A percentile compares a stretch with the other conserved stretches of the same genome.
Conservation (phyloP, 768 basidiomycete species). For the Panus rudis region DNA sequence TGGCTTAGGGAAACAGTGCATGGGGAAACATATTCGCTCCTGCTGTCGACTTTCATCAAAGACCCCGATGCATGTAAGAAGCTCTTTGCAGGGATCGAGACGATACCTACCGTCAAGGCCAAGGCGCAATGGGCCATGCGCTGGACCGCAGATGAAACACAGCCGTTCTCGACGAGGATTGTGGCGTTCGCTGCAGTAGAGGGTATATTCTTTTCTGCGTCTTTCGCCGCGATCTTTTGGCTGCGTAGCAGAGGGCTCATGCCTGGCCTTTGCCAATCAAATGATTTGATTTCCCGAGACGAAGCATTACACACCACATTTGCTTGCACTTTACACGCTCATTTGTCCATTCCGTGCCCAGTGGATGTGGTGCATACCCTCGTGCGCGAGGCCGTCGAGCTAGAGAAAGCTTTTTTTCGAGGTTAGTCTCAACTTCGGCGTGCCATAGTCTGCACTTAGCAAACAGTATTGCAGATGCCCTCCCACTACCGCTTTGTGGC, state of each 20-base stretch:
- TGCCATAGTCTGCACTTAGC: too few relatives aligned
- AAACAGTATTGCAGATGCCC: conserved; percentile 31
- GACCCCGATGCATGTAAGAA: conserved; percentile 35
- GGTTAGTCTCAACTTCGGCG: too few relatives aligned
- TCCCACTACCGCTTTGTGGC: conserved; percentile 41
- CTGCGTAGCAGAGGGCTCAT: conserved; percentile 49
- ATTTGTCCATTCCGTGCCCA: conserved; percentile 35
- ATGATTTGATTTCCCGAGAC: conserved; percentile 51
- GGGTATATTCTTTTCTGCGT: conserved; percentile 49
- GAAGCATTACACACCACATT: conserved; percentile 52
- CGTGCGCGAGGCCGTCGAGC: conserved; percentile 39
- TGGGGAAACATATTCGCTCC: conserved; percentile 47
- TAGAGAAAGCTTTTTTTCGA: conserved; percentile 42
- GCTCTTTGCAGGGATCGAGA: conserved; percentile 45
- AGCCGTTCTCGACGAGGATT: conserved; percentile 41
- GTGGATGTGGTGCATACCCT: conserved; percentile 29
- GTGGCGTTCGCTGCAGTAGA: conserved; percentile 46
- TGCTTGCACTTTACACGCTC: conserved; percentile 48
- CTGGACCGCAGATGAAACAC: conserved; percentile 39
- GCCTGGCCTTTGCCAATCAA: conserved; percentile 50
- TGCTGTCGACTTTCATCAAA: conserved; percentile 48
- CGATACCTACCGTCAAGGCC: conserved; percentile 41
- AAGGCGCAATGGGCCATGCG: conserved; percentile 48
- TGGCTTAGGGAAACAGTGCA: conserved; percentile 70
- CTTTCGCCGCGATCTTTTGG: conserved; percentile 46